Conservation (phyloP, 179 eudicot species). For the Silene noctiflora region DNA sequence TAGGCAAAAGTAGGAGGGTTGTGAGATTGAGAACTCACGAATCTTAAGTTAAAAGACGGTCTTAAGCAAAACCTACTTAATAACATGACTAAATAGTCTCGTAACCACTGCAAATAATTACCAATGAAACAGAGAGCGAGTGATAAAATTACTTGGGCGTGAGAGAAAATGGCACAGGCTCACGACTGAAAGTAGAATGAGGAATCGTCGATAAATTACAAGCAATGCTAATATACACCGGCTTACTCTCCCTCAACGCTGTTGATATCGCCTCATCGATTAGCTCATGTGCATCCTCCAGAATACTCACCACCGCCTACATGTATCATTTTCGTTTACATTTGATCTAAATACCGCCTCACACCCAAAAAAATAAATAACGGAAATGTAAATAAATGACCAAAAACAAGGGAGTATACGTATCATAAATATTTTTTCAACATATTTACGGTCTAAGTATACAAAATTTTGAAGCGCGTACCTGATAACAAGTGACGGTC, state of each 20-base stretch:
- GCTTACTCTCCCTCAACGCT: slow-evolving; percentile 90
- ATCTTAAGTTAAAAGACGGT: too few species aligned
- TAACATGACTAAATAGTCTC: too few species aligned
- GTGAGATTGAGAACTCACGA: too few species aligned
- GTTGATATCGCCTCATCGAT: slow-evolving; percentile 82
- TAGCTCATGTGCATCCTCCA: slow-evolving; percentile 74
- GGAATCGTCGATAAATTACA: slow-evolving; percentile 76
- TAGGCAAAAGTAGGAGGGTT: too few species aligned
- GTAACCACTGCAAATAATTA: not conserved
- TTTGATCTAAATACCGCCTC: not conserved
- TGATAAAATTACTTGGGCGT: slow-evolving; percentile 46
- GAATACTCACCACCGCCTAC: slow-evolving; percentile 68
- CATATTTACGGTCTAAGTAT: not conserved
- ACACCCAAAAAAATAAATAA: too few species aligned
- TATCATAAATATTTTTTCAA: not conserved
- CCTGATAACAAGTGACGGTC: slow-evolving; percentile 23
- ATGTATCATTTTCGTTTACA: not conserved
- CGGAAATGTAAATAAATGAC: too few species aligned
- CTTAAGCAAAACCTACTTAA: too few species aligned
- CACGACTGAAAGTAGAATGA: slow-evolving; percentile 72
- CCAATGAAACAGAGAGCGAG: not conserved
- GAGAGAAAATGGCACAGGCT: slow-evolving; percentile 67
- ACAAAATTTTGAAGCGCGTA: not conserved
- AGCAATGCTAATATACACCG: slow-evolving; percentile 70
- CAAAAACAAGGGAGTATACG: too few species aligned